These are phyloP conservation scores for Didymella pinodella DNA, from an alignment of 2,329 filamentous ascomycete species.

Conservation along the genomic window DNA sequence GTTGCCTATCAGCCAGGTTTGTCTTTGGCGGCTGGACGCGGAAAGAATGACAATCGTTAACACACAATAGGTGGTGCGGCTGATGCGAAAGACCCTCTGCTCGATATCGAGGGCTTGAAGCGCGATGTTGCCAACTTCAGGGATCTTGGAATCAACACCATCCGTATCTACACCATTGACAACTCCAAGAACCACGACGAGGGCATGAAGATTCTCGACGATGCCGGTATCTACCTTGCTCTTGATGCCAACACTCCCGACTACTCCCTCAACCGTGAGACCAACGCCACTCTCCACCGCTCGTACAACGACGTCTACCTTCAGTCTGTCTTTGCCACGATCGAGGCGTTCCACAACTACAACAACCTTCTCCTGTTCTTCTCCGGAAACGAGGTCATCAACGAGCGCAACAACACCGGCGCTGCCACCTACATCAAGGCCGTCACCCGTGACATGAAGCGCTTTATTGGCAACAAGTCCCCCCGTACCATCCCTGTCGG, in stretches of 20 bases:
- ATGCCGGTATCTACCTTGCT: constrained; percentile 90
- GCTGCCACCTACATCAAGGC: constrained; percentile 77
- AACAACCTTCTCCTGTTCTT: constrained; percentile 86
- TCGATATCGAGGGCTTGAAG: constrained; percentile 71
- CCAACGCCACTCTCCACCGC: constrained; percentile 60
- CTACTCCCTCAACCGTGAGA: constrained; percentile 84
- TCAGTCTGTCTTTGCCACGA: constrained; percentile 78
- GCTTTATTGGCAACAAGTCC: constrained; percentile 75
- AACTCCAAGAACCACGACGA: constrained; percentile 82
- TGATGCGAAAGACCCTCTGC: constrained; percentile 72
- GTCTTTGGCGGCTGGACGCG: constrained; percentile 48
- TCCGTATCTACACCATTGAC: constrained; percentile 92
- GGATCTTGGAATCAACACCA: constrained; percentile 85
- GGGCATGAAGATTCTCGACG: constrained; percentile 82
- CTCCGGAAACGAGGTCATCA: constrained; percentile 80
- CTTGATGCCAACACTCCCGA: constrained; percentile 88
- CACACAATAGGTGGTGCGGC: constrained; percentile 51
- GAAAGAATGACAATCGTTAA: constrained; percentile 32
- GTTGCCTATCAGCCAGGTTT: constrained; percentile 72
- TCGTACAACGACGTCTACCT: constrained; percentile 92
- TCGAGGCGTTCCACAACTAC: constrained; percentile 84
- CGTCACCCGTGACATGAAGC: constrained; percentile 80
- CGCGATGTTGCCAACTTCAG: constrained; percentile 84
- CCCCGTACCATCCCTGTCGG: constrained; percentile 76
- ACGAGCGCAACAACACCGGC: constrained; percentile 66